Evolutionary conservation across 257 asterid species (phyloP), one percentile per base, ranked within the genome.

Genomic region (Fraxinus cuspidata): DNA sequence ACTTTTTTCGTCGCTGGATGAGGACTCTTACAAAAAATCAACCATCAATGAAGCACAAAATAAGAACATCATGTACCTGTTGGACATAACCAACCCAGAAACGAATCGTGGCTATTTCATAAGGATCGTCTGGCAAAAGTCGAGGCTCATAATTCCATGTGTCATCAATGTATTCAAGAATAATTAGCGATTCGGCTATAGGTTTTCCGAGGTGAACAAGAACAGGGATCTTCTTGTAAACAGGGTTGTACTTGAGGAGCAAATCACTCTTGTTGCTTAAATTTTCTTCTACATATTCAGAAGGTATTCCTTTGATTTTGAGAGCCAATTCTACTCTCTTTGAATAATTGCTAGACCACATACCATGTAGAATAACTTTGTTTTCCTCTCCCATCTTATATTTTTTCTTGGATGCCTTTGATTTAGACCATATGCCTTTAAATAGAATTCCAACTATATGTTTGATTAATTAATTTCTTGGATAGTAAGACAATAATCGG

Each of bases 251-350:
- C 9, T 80, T 69, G 38, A 82, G 82, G 23, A 86, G 85, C 78
- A 66, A 7, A 3, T 31, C 76, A 29, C 87, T 83, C 66, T 88
- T 85, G 80, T 85, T 78, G 27, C 44, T 21, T 76, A 84, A 64
- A 81, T 88, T 78, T 76, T 88, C 89, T 74, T 85, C 88, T 0
- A 88, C 84, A 64, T 84, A 86, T 8, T 77, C 86, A 70, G 25
- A 88, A 8, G 83, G 76, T 29, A 86, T 83, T 23, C 89, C 88
- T 81, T 88, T 88, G 72, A 84, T 65, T 67, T 84, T 86, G 71
- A 86, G 84, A 71, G 89, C 89, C 70, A 84, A 70, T 74, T 86
- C 85, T 10, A 88, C 88, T 69, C 87, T 83, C 81, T 81, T 80
- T 9, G 34, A 82, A 76, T 44, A 88, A 37, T 86, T 74, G 84